A percentile compares a stretch with the other conserved stretches of the same genome.
These are phyloP conservation scores for Coccomyxa subellipsoidea DNA, from an alignment of 163 green algal species.

Conservation along the genomic window DNA sequence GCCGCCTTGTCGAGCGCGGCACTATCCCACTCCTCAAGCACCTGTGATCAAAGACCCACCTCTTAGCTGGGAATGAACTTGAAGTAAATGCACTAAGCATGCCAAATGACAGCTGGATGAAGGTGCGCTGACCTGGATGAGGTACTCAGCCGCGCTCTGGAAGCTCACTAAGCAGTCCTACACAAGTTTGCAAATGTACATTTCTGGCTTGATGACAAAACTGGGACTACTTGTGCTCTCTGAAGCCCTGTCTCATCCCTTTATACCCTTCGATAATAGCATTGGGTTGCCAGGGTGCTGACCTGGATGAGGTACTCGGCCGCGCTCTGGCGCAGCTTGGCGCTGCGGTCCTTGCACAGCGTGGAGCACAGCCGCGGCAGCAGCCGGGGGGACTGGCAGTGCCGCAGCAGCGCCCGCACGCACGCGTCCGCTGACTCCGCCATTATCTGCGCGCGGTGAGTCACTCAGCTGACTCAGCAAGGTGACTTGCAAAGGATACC, in stretches of 20 bases:
- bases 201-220: no score
- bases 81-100: no score
- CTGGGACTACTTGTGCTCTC: no score
- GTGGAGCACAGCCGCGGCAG: constrained; percentile 45
- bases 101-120: no score
- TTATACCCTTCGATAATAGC: no score
- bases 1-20: constrained; percentile 32
- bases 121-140: constrained; percentile 47
- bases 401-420: constrained; percentile 38
- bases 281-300: no score
- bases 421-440: constrained; percentile 60
- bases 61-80: no score
- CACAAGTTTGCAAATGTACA: no score
- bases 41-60: no score
- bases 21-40: constrained; percentile 59
- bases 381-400: constrained; percentile 54
- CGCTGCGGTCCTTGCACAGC: constrained; percentile 52
- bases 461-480: neutral
- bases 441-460: constrained; percentile 45
- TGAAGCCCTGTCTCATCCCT: no score
- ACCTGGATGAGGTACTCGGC: constrained; percentile 50
- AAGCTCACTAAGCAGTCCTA: no score
- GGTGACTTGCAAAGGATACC: no score
- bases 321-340: constrained; percentile 55
- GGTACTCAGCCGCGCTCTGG: constrained; percentile 42